A percentile compares a stretch with the other conserved stretches of the same genome.
Conservation (phyloP, 768 basidiomycete species). For the Phlebiopsis flavidoalba region DNA sequence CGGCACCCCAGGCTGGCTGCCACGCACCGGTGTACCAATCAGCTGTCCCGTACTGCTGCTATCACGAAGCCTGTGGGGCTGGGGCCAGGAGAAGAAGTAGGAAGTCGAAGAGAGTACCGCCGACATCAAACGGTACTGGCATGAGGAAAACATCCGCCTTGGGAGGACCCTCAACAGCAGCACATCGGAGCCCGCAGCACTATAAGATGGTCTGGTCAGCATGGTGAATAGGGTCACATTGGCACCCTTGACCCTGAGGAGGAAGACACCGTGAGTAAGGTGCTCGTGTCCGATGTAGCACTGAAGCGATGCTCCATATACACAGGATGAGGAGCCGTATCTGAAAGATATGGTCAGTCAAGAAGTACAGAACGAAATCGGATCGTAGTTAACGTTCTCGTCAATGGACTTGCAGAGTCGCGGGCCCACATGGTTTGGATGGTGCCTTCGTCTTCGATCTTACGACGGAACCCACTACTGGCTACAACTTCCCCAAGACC, state of each 20-base stretch:
- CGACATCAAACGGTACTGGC: slow-evolving; percentile 68
- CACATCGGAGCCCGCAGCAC: slow-evolving; percentile 69
- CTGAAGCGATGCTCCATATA: slow-evolving; percentile 71
- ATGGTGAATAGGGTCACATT: no score
- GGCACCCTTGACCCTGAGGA: slow-evolving; percentile 47
- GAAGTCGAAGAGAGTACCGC: slow-evolving; percentile 75
- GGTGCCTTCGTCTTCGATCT: slow-evolving; percentile 49
- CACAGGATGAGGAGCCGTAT: slow-evolving; percentile 65
- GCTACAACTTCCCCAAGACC: slow-evolving; percentile 72
- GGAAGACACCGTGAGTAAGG: slow-evolving; percentile 70
- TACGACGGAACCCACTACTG: slow-evolving; percentile 62
- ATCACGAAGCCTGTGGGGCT: slow-evolving; percentile 49
- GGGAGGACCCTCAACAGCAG: slow-evolving; percentile 57
- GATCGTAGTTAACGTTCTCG: slow-evolving; percentile 42
- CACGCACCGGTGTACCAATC: slow-evolving; percentile 66
- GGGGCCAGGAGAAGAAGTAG: slow-evolving; percentile 60
- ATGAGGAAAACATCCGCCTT: slow-evolving; percentile 50
- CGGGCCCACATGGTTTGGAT: slow-evolving; percentile 67
- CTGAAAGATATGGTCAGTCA: slow-evolving; percentile 24
- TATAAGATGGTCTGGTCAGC: slow-evolving; percentile 16
- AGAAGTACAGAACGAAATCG: not conserved
- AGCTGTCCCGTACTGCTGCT: slow-evolving; percentile 63
- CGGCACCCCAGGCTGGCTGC: slow-evolving; percentile 73
- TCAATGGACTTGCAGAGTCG: slow-evolving; percentile 62
- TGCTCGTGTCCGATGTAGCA: slow-evolving; percentile 40